Base-by-base conservation (phyloP, 208 protist genomes). In the Crithidia mellificae region DNA sequence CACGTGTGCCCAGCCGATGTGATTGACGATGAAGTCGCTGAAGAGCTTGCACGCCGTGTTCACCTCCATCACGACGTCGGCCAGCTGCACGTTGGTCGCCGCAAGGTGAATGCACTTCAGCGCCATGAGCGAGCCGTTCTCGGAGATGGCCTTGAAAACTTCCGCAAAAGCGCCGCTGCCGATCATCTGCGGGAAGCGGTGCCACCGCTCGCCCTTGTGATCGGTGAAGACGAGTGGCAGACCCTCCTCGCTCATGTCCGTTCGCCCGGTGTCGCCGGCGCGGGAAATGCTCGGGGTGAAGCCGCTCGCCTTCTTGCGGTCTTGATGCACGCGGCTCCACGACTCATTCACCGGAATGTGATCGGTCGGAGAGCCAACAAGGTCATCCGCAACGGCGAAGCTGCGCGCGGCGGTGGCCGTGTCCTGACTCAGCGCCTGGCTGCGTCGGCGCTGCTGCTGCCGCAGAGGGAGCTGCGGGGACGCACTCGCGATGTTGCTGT, bases 1-100 rank as follows among this genome's bases (percentile, higher is more conserved):
- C 2, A 78, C 81, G 41, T 85, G 73, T 53, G 80, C 84, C 30
- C 78, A 66, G 59, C 87, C 84, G 51, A 92, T 63, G 74, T 93
- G 92, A 61, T 90, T 77, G 44, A 93, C 88, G 73, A 96, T 92
- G 67, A 94, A 91, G 44, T 88, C 81, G 76, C 93, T 88, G 17
- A 84, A 68, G 32, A 93, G 68, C 25, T 78, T 80, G 20, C 80
- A 74, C 5, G 92, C 77, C 11, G 92, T 52, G 11, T 76, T 73
- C 34, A 96, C 64, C 67, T 96, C 91, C 14, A 85, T 77, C 14
- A 82, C 64, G 20, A 93, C 73, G 12, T 57, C 68, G 19, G 77
- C 52, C 43, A 83, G 52, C 49, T 87, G 75, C 47, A 88, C 70
- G 64, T 90, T 74, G 24, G 80, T 74, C 6, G 81, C 58, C 15